Evolutionary conservation across 768 basidiomycete species (phyloP).

Genomic region (Termitomyces heimii): DNA sequence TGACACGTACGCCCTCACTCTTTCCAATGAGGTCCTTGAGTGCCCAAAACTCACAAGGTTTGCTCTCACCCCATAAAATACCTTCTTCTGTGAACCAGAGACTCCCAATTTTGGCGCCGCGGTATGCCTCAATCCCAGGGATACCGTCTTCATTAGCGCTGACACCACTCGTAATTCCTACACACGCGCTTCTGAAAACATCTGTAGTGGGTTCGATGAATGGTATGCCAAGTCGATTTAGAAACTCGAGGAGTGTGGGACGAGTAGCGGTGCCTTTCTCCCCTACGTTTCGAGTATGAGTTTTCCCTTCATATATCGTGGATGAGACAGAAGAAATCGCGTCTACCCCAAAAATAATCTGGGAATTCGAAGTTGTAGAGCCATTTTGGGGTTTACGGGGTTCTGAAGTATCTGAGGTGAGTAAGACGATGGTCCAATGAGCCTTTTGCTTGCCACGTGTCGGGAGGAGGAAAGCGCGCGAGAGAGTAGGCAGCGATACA

Average conservation of each 20-base stretch:
- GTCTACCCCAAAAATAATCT: slow-evolving; percentile 70
- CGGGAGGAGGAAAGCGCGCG: slow-evolving; percentile 65
- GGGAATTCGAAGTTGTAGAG: slow-evolving; percentile 32
- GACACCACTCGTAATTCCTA: slow-evolving; percentile 24
- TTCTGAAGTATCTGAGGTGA: slow-evolving; percentile 50
- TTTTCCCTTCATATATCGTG: slow-evolving; percentile 24
- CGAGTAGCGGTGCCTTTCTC: slow-evolving; percentile 51
- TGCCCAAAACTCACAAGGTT: slow-evolving; percentile 75
- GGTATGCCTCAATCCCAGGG: slow-evolving; percentile 64
- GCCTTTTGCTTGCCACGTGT: slow-evolving; percentile 67
- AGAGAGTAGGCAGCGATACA: slow-evolving; percentile 42
- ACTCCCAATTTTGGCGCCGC: slow-evolving; percentile 64
- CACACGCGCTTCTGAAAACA: slow-evolving; percentile 53
- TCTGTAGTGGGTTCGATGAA: slow-evolving; percentile 41
- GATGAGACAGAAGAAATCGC: slow-evolving; percentile 44
- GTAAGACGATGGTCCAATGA: slow-evolving; percentile 67
- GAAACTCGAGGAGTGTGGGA: slow-evolving; percentile 43
- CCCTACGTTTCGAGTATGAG: slow-evolving; percentile 22
- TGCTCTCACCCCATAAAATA: slow-evolving; percentile 69
- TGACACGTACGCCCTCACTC: slow-evolving; percentile 43
- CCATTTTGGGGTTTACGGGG: slow-evolving; percentile 29
- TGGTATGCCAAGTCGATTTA: slow-evolving; percentile 39
- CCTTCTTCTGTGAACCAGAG: slow-evolving; percentile 69
- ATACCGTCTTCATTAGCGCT: slow-evolving; percentile 37
- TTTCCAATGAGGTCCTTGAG: slow-evolving; percentile 49